phyloP scores from a whole-genome alignment of 2,329 filamentous ascomycete species.

The Fusarium transvaalense region DNA sequence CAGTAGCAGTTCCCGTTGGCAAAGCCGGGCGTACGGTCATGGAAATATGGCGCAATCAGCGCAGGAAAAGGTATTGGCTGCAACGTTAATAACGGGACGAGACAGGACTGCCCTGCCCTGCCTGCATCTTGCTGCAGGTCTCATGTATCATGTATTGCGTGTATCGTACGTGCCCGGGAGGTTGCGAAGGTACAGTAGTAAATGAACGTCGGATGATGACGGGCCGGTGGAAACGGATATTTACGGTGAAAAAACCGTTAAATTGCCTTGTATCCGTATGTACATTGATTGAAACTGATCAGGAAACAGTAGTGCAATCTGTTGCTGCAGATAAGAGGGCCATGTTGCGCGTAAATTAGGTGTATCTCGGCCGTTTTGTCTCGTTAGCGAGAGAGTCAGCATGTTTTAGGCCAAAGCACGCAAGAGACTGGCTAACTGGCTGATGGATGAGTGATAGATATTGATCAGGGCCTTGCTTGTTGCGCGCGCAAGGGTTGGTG shows the following conservation, averaged over 20 bases:
- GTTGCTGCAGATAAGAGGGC: conserved; percentile 17
- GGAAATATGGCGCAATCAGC: conserved; percentile 32
- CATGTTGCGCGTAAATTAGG: conserved; percentile 10
- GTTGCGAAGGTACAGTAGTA: conserved; percentile 30
- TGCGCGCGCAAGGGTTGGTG: conserved; percentile 33
- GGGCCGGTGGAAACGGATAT: conserved; percentile 22
- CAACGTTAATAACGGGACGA: conserved; percentile 23
- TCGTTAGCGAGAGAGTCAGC: conserved; percentile 27
- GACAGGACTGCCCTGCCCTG: conserved; percentile 24
- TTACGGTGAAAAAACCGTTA: conserved; percentile 11
- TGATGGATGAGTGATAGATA: conserved; percentile 9
- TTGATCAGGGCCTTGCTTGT: conserved; percentile 15
- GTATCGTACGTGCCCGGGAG: conserved; percentile 43
- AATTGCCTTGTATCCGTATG: no score
- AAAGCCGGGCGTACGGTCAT: conserved; percentile 29
- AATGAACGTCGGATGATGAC: conserved; percentile 34
- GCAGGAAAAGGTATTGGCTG: conserved; percentile 30
- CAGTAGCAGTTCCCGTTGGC: conserved; percentile 19
- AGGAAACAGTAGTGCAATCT: conserved; percentile 2
- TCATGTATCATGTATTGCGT: conserved; percentile 31
- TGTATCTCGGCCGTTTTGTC: conserved; percentile 24
- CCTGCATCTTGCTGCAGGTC: conserved; percentile 28
- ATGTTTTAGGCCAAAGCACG: conserved; percentile 27
- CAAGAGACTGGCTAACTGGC: conserved; percentile 10
- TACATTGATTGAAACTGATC: neutral